A percentile compares a stretch with the other conserved stretches of the same genome.
These are phyloP conservation scores for Aspergillus viridinutans DNA, from an alignment of 2,329 filamentous ascomycete genomes.

Conservation along the genomic window DNA sequence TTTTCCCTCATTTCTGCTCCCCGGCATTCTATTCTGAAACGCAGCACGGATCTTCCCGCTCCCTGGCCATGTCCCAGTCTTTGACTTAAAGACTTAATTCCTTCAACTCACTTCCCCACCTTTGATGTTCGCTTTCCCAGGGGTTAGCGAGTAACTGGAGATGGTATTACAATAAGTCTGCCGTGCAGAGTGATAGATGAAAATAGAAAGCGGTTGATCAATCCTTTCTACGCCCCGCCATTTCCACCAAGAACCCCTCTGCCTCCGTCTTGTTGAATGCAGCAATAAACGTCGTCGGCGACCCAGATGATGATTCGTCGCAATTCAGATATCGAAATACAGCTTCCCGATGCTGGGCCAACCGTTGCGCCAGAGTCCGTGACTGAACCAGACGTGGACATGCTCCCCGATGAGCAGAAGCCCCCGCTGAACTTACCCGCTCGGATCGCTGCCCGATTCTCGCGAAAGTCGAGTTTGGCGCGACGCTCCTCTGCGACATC, in stretches of 20 bases:
- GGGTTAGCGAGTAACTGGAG: background rate
- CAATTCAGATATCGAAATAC: constrained; percentile 41
- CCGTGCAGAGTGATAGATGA: background rate
- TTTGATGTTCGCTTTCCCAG: background rate
- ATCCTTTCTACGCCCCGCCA: constrained; percentile 6
- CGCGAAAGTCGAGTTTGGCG: constrained; percentile 48
- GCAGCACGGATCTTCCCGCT: constrained; percentile 29
- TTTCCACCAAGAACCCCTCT: background rate
- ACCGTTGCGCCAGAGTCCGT: constrained; percentile 22
- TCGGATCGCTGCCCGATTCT: constrained; percentile 61
- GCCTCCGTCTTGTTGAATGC: background rate
- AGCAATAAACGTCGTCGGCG: background rate
- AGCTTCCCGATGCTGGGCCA: constrained; percentile 34
- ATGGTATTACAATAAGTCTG: background rate
- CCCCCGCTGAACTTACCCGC: constrained; percentile 51
- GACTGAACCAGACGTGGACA: constrained; percentile 38
- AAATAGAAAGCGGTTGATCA: background rate
- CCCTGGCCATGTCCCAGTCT: constrained; percentile 12
- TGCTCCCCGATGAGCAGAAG: constrained; percentile 35
- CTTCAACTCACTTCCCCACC: background rate
- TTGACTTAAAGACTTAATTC: constrained; percentile 1
- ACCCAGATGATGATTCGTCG: constrained; percentile 35
- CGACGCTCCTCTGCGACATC: constrained; percentile 60
- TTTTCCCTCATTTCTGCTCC: constrained; percentile 4
- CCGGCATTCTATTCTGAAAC: constrained; percentile 26